phyloP scores from a whole-genome alignment of 257 asterid genomes.

The Forsythia suspensa region DNA sequence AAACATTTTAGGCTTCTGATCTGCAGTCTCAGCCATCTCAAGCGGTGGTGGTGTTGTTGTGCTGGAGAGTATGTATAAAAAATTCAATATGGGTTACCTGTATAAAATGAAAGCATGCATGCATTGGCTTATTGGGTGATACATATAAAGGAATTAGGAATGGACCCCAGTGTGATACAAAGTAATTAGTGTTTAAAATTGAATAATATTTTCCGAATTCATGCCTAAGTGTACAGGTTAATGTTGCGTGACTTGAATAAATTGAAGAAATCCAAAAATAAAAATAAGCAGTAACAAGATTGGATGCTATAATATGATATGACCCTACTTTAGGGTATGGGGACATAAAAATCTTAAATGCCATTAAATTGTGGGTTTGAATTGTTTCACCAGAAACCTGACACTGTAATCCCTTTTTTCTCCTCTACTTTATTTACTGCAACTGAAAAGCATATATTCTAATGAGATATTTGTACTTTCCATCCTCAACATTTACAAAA shows the following conservation, averaged over 20 bases:
- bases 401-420: not conserved
- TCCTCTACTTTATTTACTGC: not conserved
- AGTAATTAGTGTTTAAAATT: not conserved
- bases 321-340: not conserved
- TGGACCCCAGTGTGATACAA: not conserved
- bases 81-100: not conserved
- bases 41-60: not conserved
- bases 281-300: not conserved
- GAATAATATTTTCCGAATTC: not conserved
- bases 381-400: not conserved
- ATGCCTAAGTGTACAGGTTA: not conserved
- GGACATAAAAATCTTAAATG: not conserved
- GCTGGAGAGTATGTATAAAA: not conserved
- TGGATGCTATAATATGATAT: not conserved
- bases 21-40: not conserved
- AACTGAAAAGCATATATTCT: not conserved
- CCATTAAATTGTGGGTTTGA: not conserved
- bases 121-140: not conserved
- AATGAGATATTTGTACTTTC: no score
- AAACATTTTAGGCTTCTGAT: not conserved
- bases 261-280: not conserved
- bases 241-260: not conserved
- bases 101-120: not conserved
- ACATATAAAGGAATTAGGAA: slow-evolving; percentile 6
- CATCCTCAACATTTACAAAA: no score